Evolutionary conservation across 257 asterid genomes (phyloP).

Genomic region (Ophiorrhiza pumila): DNA sequence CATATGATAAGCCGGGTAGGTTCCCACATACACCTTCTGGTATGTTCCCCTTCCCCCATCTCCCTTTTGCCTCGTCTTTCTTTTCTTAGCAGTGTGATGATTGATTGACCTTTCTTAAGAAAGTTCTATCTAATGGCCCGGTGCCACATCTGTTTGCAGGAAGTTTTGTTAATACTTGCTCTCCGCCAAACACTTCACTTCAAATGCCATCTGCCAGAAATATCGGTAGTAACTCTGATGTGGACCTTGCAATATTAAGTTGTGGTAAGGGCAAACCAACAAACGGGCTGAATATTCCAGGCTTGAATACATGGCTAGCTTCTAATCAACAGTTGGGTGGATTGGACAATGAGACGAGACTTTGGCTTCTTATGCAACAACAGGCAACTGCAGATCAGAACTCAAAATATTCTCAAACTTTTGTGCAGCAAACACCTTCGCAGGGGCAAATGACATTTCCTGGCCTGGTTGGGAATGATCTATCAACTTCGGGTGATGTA

Average conservation of each 20-base stretch:
- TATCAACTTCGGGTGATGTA: constrained; percentile 24
- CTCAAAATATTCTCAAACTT: constrained; percentile 44
- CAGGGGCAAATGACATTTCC: constrained; percentile 47
- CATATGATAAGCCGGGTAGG: constrained; percentile 44
- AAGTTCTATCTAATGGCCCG: background rate
- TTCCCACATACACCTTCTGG: constrained; percentile 55
- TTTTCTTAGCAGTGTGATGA: background rate
- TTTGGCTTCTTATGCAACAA: constrained; percentile 70
- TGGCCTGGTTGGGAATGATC: constrained; percentile 32
- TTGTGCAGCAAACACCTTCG: constrained; percentile 37
- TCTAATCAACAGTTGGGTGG: constrained; percentile 32
- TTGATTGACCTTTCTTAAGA: background rate
- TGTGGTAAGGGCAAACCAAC: constrained; percentile 39
- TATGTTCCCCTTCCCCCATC: constrained; percentile 15
- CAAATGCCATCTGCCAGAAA: constrained; percentile 41
- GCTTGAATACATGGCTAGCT: constrained; percentile 38
- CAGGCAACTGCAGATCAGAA: constrained; percentile 41
- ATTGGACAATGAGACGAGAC: constrained; percentile 55
- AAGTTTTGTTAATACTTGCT: constrained; percentile 35
- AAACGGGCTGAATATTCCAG: constrained; percentile 31
- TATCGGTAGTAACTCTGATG: constrained; percentile 29
- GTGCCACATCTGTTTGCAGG: constrained; percentile 39
- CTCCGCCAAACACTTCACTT: constrained; percentile 36
- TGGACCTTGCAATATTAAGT: constrained; percentile 49
- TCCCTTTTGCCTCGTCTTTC: constrained; percentile 5